A percentile compares a stretch with the other conserved stretches of the same genome.
Conservation (phyloP, 1,139 yeast species). For the Nakaseomyces nivariensis region DNA sequence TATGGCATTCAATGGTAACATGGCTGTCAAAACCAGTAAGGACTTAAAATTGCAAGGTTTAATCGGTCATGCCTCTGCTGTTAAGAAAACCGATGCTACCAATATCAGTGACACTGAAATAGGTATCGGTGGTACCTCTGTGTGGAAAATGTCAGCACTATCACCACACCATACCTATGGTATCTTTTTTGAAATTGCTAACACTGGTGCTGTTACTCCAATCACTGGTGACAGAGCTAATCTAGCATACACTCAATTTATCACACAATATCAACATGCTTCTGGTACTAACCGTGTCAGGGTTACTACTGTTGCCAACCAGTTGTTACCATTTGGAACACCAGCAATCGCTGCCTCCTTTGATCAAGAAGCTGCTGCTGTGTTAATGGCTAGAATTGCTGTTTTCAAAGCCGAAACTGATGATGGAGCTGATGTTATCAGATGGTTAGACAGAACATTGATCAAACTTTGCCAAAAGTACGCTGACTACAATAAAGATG, state of each 20-base stretch:
- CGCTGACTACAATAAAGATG: slow-evolving; percentile 79
- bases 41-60: slow-evolving; percentile 87
- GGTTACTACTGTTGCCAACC: slow-evolving; percentile 79
- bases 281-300: slow-evolving; percentile 78
- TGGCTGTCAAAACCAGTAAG: slow-evolving; percentile 81
- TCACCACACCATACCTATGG: slow-evolving; percentile 85
- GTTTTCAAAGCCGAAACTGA: slow-evolving; percentile 81
- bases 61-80: slow-evolving; percentile 85
- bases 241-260: slow-evolving; percentile 45
- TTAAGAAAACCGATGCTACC: slow-evolving; percentile 45
- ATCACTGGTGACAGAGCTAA: slow-evolving; percentile 25
- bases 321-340: slow-evolving; percentile 43
- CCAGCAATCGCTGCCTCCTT: slow-evolving; percentile 54
- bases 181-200: slow-evolving; percentile 76
- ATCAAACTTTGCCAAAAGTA: slow-evolving; percentile 79
- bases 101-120: slow-evolving; percentile 89
- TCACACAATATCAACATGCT: slow-evolving; percentile 70
- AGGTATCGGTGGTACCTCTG: slow-evolving; percentile 86
- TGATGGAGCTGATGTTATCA: slow-evolving; percentile 61
- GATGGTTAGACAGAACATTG: slow-evolving; percentile 81
- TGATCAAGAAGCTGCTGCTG: slow-evolving; percentile 99
- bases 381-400: slow-evolving; percentile 87
- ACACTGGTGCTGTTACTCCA: slow-evolving; percentile 33
- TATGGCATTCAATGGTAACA: slow-evolving; percentile 80
- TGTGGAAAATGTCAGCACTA: slow-evolving; percentile 75